Evolutionary conservation across 805 yeast genomes (phyloP), one percentile per base, ranked within the genome.

Genomic region (Suhomyces xylopsoci): DNA sequence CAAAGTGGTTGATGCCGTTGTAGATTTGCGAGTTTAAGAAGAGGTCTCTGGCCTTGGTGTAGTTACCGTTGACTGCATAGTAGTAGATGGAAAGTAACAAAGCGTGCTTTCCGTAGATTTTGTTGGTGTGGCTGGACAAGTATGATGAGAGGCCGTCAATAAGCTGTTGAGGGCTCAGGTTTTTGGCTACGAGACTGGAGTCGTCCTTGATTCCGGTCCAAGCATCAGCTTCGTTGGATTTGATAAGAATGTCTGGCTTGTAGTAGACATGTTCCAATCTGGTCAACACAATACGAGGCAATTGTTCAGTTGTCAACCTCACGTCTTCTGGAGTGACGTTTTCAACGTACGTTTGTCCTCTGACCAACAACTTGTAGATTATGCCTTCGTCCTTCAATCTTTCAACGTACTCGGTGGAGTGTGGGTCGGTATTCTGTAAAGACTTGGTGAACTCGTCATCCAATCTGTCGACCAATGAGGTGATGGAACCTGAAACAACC

Each of bases 401-500:
- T 60, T 87, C 88, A 60, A 94, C 81, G 71, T 93, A 94, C 71
- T 94, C 99, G 53, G 90, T 85, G 22, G 97, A 88, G 69, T 94
- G 97, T 45, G 97, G 97, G 70, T 94, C 98, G 63, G 90, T 85
- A 60, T 83, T 83, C 67, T 92, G 91, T 63, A 94, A 80, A 46
- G 96, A 90, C 61, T 87, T 84, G 56, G 88, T 88, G 64, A 92
- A 87, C 76, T 94, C 99, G 65, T 93, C 98, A 67, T 91, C 97
- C 57, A 94, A 80, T 71, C 97, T 86, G 76, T 93, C 99, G 56
- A 93, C 87, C 54, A 88, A 82, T 7, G 97, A 85, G 47, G 88
- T 82, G 47, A 94, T 77, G 25, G 96, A 88, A 47, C 99, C 99
- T 55, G 85, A 79, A 51, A 94, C 80, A 60, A 81, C 84, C 66